Evolutionary conservation across 345 rosid species (phyloP).

Genomic region (Anastatica hierochuntica): DNA sequence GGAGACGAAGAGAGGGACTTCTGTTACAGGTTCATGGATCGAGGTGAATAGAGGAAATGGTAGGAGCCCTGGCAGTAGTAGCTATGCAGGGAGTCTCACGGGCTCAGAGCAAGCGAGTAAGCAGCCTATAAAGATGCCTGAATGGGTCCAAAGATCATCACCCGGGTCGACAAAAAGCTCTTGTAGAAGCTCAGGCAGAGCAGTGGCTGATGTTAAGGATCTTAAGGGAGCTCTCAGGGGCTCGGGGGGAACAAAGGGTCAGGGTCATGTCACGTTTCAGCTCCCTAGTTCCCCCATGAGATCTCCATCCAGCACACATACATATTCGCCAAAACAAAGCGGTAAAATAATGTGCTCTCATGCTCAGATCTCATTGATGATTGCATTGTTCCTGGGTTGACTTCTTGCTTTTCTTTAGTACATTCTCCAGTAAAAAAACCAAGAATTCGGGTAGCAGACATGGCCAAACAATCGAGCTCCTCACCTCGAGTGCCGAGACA

Average conservation of each 20-base stretch:
- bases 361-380: conserved; percentile 4
- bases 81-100: too few species aligned
- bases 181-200: background rate
- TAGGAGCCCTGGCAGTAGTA: background rate
- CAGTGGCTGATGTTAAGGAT: conserved; percentile 3
- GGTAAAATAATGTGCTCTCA: conserved; percentile 2
- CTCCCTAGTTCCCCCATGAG: conserved; percentile 14
- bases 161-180: background rate
- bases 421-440: conserved; percentile 13
- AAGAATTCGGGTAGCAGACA: conserved; percentile 11
- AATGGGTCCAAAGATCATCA: conserved; percentile 13
- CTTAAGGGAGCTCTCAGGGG: conserved; percentile 20
- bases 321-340: conserved; percentile 10
- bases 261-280: conserved; percentile 21
- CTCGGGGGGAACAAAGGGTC: conserved; percentile 10
- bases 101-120: conserved; percentile 9
- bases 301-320: conserved; percentile 1
- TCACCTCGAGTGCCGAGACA: background rate
- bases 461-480: background rate
- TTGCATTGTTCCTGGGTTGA: background rate
- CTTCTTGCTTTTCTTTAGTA: background rate
- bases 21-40: too few species aligned
- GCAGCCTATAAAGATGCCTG: conserved; percentile 5
- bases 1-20: too few species aligned
- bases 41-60: too few species aligned